phyloP scores from a whole-genome alignment of 1,139 yeast species.

The Scheffersomyces segobiensis region DNA sequence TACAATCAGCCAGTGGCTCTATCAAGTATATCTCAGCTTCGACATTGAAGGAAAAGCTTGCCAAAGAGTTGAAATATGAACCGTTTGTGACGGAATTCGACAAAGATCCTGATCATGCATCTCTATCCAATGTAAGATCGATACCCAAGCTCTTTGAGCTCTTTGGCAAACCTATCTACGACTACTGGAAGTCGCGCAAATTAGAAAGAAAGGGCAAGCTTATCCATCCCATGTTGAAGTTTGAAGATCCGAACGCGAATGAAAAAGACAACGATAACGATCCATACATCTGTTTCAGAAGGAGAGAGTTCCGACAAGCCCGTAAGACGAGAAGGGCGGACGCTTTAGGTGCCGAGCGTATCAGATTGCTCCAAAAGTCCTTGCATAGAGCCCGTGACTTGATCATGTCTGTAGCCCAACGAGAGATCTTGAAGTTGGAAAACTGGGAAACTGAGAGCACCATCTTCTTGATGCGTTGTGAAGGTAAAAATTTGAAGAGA shows the following conservation, averaged over 20 bases:
- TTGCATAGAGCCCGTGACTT: constrained; percentile 75
- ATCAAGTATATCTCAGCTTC: constrained; percentile 39
- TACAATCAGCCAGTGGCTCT: constrained; percentile 27
- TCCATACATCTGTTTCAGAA: constrained; percentile 93
- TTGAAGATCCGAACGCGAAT: constrained; percentile 74
- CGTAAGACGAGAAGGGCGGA: constrained; percentile 97
- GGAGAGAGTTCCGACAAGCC: constrained; percentile 93
- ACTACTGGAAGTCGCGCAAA: constrained; percentile 80
- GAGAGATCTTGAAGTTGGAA: constrained; percentile 67
- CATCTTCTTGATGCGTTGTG: constrained; percentile 69
- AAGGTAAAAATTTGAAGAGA: constrained; percentile 73
- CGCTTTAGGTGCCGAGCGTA: constrained; percentile 82
- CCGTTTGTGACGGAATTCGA: constrained; percentile 54
- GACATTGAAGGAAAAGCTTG: constrained; percentile 38
- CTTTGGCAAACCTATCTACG: constrained; percentile 71
- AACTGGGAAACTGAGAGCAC: constrained; percentile 59
- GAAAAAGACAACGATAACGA: constrained; percentile 89
- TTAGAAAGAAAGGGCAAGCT: constrained; percentile 68
- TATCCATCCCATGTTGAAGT: constrained; percentile 73
- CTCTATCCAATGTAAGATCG: constrained; percentile 36
- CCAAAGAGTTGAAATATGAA: constrained; percentile 39
- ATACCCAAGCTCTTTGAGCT: constrained; percentile 54
- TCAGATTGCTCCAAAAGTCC: constrained; percentile 73
- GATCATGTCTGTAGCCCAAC: constrained; percentile 66
- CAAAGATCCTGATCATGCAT: constrained; percentile 35